Percentiles rank a stretch among this genome's conserved stretches.
phyloP scores from a whole-genome alignment of 2,329 filamentous ascomycete species.

The Trichothecium sympodiale region DNA sequence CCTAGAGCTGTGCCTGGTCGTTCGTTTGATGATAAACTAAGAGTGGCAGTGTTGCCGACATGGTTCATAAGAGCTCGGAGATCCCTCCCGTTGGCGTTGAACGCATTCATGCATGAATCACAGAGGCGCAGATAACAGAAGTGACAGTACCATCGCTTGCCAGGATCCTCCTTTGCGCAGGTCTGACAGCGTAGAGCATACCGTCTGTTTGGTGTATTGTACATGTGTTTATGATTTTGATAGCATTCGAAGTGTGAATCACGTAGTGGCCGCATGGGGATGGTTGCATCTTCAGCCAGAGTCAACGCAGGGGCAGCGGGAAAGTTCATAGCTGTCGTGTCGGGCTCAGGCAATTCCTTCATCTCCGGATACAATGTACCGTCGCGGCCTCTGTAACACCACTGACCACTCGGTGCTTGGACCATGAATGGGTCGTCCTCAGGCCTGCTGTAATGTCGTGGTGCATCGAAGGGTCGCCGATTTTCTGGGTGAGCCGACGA shows the following conservation, averaged over 20 bases:
- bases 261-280: constrained; percentile 30
- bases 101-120: constrained; percentile 29
- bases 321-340: constrained; percentile 25
- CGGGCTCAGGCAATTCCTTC: constrained; percentile 20
- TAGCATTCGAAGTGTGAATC: constrained; percentile 35
- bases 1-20: constrained; percentile 12
- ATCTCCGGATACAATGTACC: constrained; percentile 31
- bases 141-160: constrained; percentile 34
- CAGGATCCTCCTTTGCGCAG: constrained; percentile 33
- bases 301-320: constrained; percentile 18
- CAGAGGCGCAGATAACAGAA: constrained; percentile 44
- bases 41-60: constrained; percentile 6
- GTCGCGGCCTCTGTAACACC: constrained; percentile 23
- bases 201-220: constrained; percentile 32
- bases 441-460: constrained; percentile 3
- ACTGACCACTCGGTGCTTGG: constrained; percentile 20
- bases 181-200: constrained; percentile 43
- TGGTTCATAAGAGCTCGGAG: constrained; percentile 29
- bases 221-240: constrained; percentile 35
- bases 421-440: constrained; percentile 20
- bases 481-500: constrained; percentile 3
- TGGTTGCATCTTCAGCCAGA: constrained; percentile 22
- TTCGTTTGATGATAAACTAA: constrained; percentile 9
- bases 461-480: constrained; percentile 1
- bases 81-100: constrained; percentile 30